Percentiles rank a stretch among this genome's conserved stretches.
Conservation (phyloP, 495 filamentous ascomycete species). For the Tuber magnatum region DNA sequence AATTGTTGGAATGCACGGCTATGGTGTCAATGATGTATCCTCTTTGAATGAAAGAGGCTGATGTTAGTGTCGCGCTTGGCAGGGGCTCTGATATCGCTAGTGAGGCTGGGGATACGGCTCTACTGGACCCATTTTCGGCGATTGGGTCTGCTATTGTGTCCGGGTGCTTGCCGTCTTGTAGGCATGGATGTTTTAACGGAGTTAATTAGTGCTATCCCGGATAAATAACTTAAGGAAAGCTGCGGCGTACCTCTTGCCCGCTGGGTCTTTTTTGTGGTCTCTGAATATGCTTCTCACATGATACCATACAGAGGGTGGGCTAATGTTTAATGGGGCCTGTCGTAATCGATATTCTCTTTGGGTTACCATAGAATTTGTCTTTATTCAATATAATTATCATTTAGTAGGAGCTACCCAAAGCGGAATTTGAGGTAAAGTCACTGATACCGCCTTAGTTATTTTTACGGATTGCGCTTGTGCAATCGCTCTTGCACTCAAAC, state of each 20-base stretch:
- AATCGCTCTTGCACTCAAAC: slow-evolving; percentile 62
- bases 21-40: slow-evolving; percentile 55
- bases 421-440: not conserved
- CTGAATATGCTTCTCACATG: slow-evolving; percentile 35
- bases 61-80: slow-evolving; percentile 51
- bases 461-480: slow-evolving; percentile 63
- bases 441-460: slow-evolving; percentile 47
- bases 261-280: slow-evolving; percentile 63
- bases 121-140: slow-evolving; percentile 59
- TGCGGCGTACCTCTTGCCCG: slow-evolving; percentile 53
- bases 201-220: slow-evolving; percentile 7
- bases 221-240: slow-evolving; percentile 53
- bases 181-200: not conserved
- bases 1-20: slow-evolving; percentile 49
- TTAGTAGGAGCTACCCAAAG: not conserved
- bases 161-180: slow-evolving; percentile 51
- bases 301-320: not conserved
- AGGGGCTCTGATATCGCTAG: slow-evolving; percentile 57
- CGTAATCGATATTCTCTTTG: slow-evolving; percentile 59
- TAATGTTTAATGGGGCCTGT: slow-evolving; percentile 49
- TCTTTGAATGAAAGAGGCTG: slow-evolving; percentile 50
- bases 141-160: slow-evolving; percentile 62
- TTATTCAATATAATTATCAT: slow-evolving; percentile 67
- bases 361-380: slow-evolving; percentile 59
- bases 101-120: slow-evolving; percentile 64